Conservation (phyloP, 148 eudicot genomes). For the Diospyros lotus region DNA sequence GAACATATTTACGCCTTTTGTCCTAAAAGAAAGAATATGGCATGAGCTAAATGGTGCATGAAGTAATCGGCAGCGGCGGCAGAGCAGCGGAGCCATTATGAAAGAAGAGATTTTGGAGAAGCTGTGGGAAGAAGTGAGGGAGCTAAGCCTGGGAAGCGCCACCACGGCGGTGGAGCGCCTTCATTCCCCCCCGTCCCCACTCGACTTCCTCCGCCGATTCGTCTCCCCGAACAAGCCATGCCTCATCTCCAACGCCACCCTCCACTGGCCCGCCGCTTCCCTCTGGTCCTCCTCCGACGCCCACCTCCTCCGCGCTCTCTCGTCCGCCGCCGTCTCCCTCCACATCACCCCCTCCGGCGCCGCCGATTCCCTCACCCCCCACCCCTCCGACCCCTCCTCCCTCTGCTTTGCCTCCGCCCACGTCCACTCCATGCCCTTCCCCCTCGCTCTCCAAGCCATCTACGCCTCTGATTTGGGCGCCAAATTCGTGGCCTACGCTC, state of each 20-base stretch:
- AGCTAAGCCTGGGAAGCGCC: constrained; percentile 56
- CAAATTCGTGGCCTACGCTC: constrained; percentile 66
- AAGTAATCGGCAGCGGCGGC: not conserved
- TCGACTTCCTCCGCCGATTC: constrained; percentile 71
- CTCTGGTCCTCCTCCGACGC: constrained; percentile 62
- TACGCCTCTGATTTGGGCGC: constrained; percentile 15
- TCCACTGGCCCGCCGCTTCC: constrained; percentile 79
- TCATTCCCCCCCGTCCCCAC: constrained; percentile 67
- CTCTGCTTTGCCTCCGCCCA: constrained; percentile 88
- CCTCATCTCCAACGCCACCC: constrained; percentile 71
- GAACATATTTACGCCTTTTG: no score
- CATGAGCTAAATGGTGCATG: not conserved
- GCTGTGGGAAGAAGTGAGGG: constrained; percentile 82
- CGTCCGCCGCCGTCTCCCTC: constrained; percentile 58
- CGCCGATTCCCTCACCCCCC: constrained; percentile 72
- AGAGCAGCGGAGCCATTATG: not conserved
- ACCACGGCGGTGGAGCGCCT: constrained; percentile 52
- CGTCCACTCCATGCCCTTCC: constrained; percentile 50
- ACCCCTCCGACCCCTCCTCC: constrained; percentile 35
- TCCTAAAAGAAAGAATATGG: no score
- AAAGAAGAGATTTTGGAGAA: constrained; percentile 18
- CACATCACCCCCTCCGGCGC: constrained; percentile 88
- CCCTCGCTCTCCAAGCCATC: constrained; percentile 46
- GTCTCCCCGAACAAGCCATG: constrained; percentile 84
- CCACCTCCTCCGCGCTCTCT: constrained; percentile 50